These are phyloP conservation scores for Neltuma alba DNA, from an alignment of 306 rosid species.

Conservation along the genomic window DNA sequence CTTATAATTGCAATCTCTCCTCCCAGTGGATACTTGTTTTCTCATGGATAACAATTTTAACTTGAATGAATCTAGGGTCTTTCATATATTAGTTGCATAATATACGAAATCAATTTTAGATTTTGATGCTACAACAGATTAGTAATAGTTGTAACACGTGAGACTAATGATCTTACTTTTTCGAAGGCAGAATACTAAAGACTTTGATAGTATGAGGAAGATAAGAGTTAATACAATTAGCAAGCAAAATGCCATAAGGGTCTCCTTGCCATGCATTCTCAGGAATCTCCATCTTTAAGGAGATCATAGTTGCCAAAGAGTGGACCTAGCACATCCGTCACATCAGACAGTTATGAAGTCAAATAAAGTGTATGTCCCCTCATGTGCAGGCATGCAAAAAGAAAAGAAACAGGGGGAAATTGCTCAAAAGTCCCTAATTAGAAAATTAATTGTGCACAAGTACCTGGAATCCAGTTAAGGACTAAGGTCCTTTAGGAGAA, in stretches of 20 bases:
- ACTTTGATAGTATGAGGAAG: slow-evolving; percentile 77
- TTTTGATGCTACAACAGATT: background rate
- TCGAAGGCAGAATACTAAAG: slow-evolving; percentile 80
- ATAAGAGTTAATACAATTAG: slow-evolving; percentile 61
- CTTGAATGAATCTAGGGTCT: background rate
- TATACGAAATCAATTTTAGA: background rate
- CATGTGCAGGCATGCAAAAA: background rate
- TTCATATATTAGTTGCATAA: background rate
- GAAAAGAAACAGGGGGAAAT: slow-evolving; percentile 3
- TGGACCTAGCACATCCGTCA: slow-evolving; percentile 59
- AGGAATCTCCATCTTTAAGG: slow-evolving; percentile 95
- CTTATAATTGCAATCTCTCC: background rate
- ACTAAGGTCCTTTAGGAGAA: too few species aligned
- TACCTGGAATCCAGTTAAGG: too few species aligned
- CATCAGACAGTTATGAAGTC: slow-evolving; percentile 5
- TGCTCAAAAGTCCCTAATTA: background rate
- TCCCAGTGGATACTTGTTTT: slow-evolving; percentile 3
- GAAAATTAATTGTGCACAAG: background rate
- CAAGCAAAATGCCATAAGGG: slow-evolving; percentile 66
- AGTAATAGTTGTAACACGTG: background rate
- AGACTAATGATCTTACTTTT: slow-evolving; percentile 58
- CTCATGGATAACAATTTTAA: slow-evolving; percentile 18
- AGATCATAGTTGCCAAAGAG: slow-evolving; percentile 78
- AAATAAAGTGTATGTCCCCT: background rate
- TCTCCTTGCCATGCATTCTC: slow-evolving; percentile 78